Conservation (phyloP, 768 basidiomycete species). For the Termitomyces sp. region DNA sequence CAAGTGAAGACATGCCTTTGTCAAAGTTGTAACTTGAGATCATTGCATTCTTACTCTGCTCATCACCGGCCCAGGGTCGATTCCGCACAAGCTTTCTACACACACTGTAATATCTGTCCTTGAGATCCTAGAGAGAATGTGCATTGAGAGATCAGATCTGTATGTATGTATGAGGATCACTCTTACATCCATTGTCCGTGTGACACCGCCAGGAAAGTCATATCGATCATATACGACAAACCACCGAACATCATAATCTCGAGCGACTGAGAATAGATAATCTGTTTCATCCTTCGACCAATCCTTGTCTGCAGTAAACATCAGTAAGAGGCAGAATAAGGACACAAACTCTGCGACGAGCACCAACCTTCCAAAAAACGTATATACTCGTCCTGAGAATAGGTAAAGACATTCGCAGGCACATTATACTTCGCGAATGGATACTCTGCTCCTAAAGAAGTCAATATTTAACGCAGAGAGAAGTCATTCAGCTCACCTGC, state of each 20-base stretch:
- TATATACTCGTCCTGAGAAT: constrained; percentile 85
- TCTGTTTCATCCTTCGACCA: constrained; percentile 96
- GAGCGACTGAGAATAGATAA: constrained; percentile 78
- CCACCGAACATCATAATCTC: constrained; percentile 85
- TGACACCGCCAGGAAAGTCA: constrained; percentile 52
- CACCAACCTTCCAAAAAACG: constrained; percentile 67
- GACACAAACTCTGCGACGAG: background rate
- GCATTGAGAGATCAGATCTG: constrained; percentile 3
- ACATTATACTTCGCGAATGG: constrained; percentile 82
- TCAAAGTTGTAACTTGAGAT: constrained; percentile 80
- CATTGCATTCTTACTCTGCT: constrained; percentile 59
- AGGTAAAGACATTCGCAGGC: constrained; percentile 57
- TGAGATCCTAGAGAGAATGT: constrained; percentile 63
- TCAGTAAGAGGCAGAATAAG: too few species aligned
- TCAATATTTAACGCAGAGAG: background rate
- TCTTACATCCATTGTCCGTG: constrained; percentile 67
- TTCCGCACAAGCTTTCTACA: constrained; percentile 85
- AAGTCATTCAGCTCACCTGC: constrained; percentile 36
- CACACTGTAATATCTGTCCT: constrained; percentile 90
- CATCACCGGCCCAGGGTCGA: constrained; percentile 82
- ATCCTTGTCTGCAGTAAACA: constrained; percentile 49
- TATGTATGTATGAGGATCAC: background rate
- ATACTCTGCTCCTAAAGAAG: constrained; percentile 49
- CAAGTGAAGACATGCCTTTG: constrained; percentile 51
- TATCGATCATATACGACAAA: constrained; percentile 90